Evolutionary conservation across 148 eudicot species (phyloP).

Genomic region (Drosera capensis): DNA sequence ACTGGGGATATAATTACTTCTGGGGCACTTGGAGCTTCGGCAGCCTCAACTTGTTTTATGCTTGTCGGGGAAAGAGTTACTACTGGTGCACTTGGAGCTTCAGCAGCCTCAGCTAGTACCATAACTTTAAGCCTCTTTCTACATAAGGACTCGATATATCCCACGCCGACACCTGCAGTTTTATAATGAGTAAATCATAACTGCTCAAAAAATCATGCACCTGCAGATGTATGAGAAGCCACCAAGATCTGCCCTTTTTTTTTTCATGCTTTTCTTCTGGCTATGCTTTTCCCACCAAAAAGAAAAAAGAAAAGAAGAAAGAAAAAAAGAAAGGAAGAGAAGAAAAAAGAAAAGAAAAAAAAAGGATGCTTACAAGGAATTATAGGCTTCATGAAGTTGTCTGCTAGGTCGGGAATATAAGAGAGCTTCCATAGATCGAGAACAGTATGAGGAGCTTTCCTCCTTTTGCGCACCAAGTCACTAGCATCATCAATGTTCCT

Average conservation of each 20-base stretch:
- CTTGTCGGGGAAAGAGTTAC: constrained; percentile 12
- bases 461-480: constrained; percentile 41
- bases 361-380: constrained; percentile 39
- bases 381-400: constrained; percentile 38
- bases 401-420: constrained; percentile 20
- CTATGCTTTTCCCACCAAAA: neutral
- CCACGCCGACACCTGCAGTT: constrained; percentile 24
- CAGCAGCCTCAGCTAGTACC: constrained; percentile 12
- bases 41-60: constrained; percentile 12
- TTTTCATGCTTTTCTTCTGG: neutral
- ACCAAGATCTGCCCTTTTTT: neutral
- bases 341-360: neutral
- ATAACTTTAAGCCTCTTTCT: constrained; percentile 6
- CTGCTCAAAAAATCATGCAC: too few relatives aligned
- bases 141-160: constrained; percentile 8
- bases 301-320: neutral
- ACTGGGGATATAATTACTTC: constrained; percentile 11
- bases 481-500: constrained; percentile 33
- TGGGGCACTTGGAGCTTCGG: constrained; percentile 13
- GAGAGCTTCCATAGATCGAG: constrained; percentile 33
- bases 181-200: neutral
- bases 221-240: too few relatives aligned
- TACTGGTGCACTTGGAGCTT: constrained; percentile 14
- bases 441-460: constrained; percentile 29
- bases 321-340: neutral